A percentile compares a stretch with the other conserved stretches of the same genome.
Evolutionary conservation across 1,284 basidiomycete species (phyloP).

Genomic region (Marasmius tenuissimus): DNA sequence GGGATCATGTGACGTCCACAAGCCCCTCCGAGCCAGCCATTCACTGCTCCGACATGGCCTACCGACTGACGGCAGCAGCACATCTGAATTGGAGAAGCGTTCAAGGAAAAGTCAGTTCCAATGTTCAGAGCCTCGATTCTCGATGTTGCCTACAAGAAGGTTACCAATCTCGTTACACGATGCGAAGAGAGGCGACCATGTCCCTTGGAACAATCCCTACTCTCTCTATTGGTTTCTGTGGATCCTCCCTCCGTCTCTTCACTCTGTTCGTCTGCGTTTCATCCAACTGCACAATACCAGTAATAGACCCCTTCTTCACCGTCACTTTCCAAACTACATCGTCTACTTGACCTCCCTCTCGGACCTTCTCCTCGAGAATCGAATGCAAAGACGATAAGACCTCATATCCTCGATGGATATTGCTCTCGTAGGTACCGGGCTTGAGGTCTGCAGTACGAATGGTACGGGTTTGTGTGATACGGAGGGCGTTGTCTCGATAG

Average conservation of each 20-base stretch:
- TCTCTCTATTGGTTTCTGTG: neutral
- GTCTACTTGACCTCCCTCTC: neutral
- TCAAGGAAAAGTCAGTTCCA: no score
- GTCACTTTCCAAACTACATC: conserved; percentile 3
- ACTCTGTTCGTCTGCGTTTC: neutral
- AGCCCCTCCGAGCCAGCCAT: no score
- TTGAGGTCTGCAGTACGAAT: neutral
- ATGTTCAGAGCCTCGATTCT: no score
- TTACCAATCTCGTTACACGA: no score
- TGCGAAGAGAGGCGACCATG: neutral
- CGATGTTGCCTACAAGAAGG: no score
- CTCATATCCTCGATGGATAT: neutral
- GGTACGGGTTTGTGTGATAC: neutral
- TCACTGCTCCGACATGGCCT: no score
- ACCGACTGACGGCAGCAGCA: no score
- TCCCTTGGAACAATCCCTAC: conserved; percentile 1
- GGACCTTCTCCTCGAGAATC: neutral
- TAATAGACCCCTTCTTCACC: neutral
- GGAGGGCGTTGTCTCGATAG: neutral
- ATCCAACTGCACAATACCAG: neutral
- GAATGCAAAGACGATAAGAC: neutral
- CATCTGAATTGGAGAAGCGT: no score
- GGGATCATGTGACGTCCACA: no score
- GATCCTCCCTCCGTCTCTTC: conserved; percentile 3
- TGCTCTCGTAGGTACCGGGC: neutral